A percentile compares a stretch with the other conserved stretches of the same genome.
Evolutionary conservation across 768 basidiomycete genomes (phyloP).

Genomic region (Suillus weaverae): DNA sequence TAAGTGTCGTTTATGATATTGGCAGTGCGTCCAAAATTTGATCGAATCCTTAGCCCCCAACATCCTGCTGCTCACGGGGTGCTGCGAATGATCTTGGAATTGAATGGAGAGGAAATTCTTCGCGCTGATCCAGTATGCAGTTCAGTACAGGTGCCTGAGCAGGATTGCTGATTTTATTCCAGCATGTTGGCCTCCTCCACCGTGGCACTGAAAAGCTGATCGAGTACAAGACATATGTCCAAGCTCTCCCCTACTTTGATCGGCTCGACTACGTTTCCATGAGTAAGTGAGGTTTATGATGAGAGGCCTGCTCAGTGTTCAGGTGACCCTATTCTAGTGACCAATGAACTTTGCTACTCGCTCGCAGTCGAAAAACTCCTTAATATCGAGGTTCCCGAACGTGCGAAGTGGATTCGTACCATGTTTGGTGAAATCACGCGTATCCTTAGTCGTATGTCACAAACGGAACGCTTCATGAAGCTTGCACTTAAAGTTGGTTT

Average conservation of each 20-base stretch:
- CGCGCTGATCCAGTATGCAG: constrained; percentile 75
- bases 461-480: not conserved
- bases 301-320: not conserved
- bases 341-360: constrained; percentile 96
- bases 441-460: constrained; percentile 79
- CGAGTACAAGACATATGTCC: constrained; percentile 97
- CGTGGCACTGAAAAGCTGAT: constrained; percentile 98
- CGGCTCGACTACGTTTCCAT: constrained; percentile 99
- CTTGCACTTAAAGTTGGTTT: not conserved
- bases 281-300: constrained; percentile 60
- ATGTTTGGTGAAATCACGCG: constrained; percentile 97
- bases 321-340: constrained; percentile 61
- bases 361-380: constrained; percentile 97
- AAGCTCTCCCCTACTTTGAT: constrained; percentile 98
- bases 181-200: constrained; percentile 96
- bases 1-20: constrained; percentile 27
- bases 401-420: constrained; percentile 98
- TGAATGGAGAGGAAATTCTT: constrained; percentile 95
- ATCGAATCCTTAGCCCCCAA: constrained; percentile 56
- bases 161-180: not conserved
- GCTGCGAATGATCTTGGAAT: constrained; percentile 92
- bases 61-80: constrained; percentile 99
- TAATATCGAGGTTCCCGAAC: constrained; percentile 94
- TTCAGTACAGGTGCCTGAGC: not conserved
- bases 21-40: not conserved